Evolutionary conservation across 768 basidiomycete species (phyloP).

Genomic region (Trametes maxima): DNA sequence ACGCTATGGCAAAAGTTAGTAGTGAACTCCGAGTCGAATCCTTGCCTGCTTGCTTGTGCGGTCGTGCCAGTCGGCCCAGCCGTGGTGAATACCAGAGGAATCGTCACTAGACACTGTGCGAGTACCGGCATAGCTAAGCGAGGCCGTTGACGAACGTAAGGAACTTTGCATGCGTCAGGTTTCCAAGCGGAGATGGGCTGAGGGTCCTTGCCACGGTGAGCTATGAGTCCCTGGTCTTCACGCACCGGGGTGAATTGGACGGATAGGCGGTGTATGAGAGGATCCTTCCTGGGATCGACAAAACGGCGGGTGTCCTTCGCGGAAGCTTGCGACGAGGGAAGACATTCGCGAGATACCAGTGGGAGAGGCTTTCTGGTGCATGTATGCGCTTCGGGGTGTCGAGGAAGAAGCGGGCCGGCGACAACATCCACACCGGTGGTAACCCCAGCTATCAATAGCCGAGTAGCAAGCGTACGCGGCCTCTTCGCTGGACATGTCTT

Average conservation of each 20-base stretch:
- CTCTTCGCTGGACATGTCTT: slow-evolving; percentile 9
- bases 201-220: not conserved
- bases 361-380: slow-evolving; percentile 33
- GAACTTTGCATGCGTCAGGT: not conserved
- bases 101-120: not conserved
- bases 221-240: not conserved
- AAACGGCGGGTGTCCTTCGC: slow-evolving; percentile 24
- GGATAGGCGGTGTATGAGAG: slow-evolving; percentile 12
- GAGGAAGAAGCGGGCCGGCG: slow-evolving; percentile 23
- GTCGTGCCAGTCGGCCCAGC: no score
- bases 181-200: slow-evolving; percentile 11
- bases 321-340: slow-evolving; percentile 8
- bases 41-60: no score
- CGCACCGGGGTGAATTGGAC: slow-evolving; percentile 17
- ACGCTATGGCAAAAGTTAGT: no score
- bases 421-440: slow-evolving; percentile 39
- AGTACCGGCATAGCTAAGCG: not conserved
- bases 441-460: slow-evolving; percentile 41
- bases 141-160: not conserved
- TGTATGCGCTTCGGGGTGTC: slow-evolving; percentile 14
- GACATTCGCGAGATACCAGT: slow-evolving; percentile 25
- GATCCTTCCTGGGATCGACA: slow-evolving; percentile 39
- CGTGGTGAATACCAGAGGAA: not conserved
- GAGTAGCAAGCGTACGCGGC: slow-evolving; percentile 32
- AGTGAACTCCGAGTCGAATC: no score